Conservation (phyloP, 331 rosid species). For the Quercus tomentella region DNA sequence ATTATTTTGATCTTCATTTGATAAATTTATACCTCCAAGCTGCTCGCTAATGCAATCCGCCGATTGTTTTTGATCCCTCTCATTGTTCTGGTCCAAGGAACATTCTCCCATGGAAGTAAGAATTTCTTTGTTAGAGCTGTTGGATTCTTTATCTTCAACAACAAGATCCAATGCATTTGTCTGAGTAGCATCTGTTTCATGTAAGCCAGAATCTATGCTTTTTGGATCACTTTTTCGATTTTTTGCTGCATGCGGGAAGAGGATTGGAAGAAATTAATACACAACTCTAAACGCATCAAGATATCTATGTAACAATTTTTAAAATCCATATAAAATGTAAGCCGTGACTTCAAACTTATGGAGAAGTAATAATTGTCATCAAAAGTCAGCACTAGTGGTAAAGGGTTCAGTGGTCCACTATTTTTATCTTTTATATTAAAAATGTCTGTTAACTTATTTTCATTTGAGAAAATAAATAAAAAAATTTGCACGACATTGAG, state of each 20-base stretch:
- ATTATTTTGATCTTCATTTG: constrained; percentile 33
- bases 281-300: background rate
- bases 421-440: background rate
- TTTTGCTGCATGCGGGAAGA: constrained; percentile 53
- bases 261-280: constrained; percentile 10
- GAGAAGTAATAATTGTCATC: background rate
- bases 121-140: constrained; percentile 21
- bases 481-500: background rate
- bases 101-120: constrained; percentile 30
- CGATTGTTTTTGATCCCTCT: constrained; percentile 24
- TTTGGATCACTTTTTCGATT: constrained; percentile 23
- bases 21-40: constrained; percentile 30
- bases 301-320: background rate
- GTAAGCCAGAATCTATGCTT: constrained; percentile 26
- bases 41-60: constrained; percentile 24
- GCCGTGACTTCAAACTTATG: background rate
- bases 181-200: constrained; percentile 35
- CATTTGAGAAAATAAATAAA: background rate
- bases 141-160: constrained; percentile 20
- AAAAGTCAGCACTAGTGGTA: background rate
- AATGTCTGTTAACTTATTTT: background rate
- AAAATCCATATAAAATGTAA: background rate
- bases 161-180: constrained; percentile 14
- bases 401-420: background rate
- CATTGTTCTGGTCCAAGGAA: constrained; percentile 25